These are phyloP conservation scores for Suillus lakei DNA, from an alignment of 768 basidiomycete species.

Conservation along the genomic window DNA sequence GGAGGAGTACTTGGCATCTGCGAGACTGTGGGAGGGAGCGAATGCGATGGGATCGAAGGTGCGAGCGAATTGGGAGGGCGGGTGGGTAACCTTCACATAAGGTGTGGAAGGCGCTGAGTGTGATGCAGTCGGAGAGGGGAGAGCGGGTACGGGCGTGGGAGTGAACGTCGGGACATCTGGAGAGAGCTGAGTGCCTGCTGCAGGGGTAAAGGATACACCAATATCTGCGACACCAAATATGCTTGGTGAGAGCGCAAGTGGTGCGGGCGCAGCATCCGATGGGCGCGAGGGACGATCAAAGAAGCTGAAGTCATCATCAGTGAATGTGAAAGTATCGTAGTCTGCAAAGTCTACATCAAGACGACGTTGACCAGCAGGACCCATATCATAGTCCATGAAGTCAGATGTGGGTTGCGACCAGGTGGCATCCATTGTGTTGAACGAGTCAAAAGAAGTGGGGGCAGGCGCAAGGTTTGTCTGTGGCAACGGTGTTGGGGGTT, in stretches of 20 bases:
- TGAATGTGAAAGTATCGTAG: slow-evolving; percentile 58
- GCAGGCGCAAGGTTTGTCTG: slow-evolving; percentile 20
- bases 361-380: slow-evolving; percentile 33
- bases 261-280: slow-evolving; percentile 24
- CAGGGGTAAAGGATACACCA: slow-evolving; percentile 25
- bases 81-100: slow-evolving; percentile 49
- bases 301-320: slow-evolving; percentile 89
- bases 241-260: slow-evolving; percentile 40
- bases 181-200: slow-evolving; percentile 34
- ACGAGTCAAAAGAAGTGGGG: slow-evolving; percentile 45
- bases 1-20: slow-evolving; percentile 74
- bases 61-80: slow-evolving; percentile 26
- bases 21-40: slow-evolving; percentile 58
- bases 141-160: slow-evolving; percentile 48
- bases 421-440: slow-evolving; percentile 44
- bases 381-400: slow-evolving; percentile 42
- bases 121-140: slow-evolving; percentile 51
- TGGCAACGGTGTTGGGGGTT: slow-evolving; percentile 18
- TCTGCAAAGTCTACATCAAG: slow-evolving; percentile 50
- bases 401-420: slow-evolving; percentile 42
- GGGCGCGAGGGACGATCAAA: slow-evolving; percentile 65
- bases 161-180: slow-evolving; percentile 27
- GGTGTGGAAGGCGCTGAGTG: slow-evolving; percentile 58
- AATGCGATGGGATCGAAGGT: slow-evolving; percentile 80
- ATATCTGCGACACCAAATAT: slow-evolving; percentile 34